These are phyloP conservation scores for Podospora anserina DNA, from an alignment of 495 filamentous ascomycete species.

Conservation along the genomic window DNA sequence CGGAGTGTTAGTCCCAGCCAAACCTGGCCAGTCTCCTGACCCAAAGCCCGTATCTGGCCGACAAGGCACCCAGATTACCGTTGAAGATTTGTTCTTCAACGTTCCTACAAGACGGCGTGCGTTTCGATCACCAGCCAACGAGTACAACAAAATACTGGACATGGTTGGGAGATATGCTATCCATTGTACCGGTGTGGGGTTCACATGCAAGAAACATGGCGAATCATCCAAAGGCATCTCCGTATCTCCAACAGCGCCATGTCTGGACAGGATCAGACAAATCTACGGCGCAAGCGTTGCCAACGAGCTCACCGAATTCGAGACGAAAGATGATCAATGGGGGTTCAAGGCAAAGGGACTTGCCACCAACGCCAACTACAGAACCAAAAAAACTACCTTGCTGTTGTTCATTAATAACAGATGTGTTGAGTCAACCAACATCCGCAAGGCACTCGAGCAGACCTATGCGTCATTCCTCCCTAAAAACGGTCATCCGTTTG, in stretches of 20 bases:
- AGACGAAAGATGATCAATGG: slow-evolving; percentile 67
- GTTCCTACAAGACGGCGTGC: slow-evolving; percentile 83
- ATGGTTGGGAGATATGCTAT: slow-evolving; percentile 91
- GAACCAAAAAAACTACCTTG: slow-evolving; percentile 83
- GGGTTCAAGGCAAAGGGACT: slow-evolving; percentile 80
- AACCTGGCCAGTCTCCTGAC: slow-evolving; percentile 86
- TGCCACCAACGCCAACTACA: slow-evolving; percentile 93
- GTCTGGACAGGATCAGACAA: slow-evolving; percentile 80
- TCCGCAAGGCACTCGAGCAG: slow-evolving; percentile 88
- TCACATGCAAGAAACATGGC: slow-evolving; percentile 95
- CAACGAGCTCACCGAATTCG: slow-evolving; percentile 81
- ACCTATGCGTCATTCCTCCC: slow-evolving; percentile 88
- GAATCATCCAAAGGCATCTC: slow-evolving; percentile 79
- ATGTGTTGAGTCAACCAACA: slow-evolving; percentile 86
- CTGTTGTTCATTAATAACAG: slow-evolving; percentile 97
- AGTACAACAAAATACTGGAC: slow-evolving; percentile 97
- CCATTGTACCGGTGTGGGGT: slow-evolving; percentile 87
- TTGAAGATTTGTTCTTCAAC: slow-evolving; percentile 98
- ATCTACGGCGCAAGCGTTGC: slow-evolving; percentile 84
- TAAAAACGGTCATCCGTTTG: slow-evolving; percentile 91
- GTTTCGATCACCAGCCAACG: slow-evolving; percentile 88
- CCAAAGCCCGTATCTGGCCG: slow-evolving; percentile 87
- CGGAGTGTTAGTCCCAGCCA: slow-evolving; percentile 78
- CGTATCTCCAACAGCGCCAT: slow-evolving; percentile 63
- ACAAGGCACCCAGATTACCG: slow-evolving; percentile 94